These are phyloP conservation scores for Hyphopichia pseudoburtonii DNA, from an alignment of 1,139 yeast genomes.

Conservation along the genomic window DNA sequence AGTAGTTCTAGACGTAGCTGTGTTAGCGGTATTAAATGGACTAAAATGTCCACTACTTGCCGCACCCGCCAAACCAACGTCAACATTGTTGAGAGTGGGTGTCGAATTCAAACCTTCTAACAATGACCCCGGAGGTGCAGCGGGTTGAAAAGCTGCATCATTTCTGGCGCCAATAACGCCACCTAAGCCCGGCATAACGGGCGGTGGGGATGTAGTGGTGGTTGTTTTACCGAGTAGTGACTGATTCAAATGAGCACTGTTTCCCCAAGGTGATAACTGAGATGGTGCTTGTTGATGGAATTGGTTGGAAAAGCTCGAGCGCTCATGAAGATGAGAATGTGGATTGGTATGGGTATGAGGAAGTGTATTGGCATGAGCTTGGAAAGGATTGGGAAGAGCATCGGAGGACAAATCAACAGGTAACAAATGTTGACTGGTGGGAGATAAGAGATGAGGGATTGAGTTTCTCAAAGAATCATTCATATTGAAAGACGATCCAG, in stretches of 20 bases:
- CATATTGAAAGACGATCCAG: constrained; percentile 1
- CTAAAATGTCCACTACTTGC: neutral
- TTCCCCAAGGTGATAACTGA: constrained; percentile 16
- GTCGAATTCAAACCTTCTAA: neutral
- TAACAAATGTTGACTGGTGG: neutral
- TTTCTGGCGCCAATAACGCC: no score
- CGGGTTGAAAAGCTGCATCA: no score
- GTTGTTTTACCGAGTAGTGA: neutral
- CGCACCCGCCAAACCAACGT: neutral
- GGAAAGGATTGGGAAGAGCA: neutral
- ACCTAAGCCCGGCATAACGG: neutral
- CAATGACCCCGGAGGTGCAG: neutral
- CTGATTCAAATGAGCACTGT: constrained; percentile 12
- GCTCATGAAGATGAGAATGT: neutral
- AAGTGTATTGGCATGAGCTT: neutral
- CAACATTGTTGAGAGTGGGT: neutral
- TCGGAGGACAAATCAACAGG: neutral
- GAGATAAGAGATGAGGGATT: constrained; percentile 1
- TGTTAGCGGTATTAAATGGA: constrained; percentile 1
- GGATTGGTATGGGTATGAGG: neutral
- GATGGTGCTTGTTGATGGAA: constrained; percentile 1
- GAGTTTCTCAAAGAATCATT: constrained; percentile 5
- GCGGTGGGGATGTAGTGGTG: constrained; percentile 1
- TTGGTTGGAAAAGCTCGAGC: neutral
- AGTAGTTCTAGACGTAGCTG: neutral